Evolutionary conservation across 805 yeast genomes (phyloP), one percentile per base, ranked within the genome.

Genomic region (Candida insectorum): DNA sequence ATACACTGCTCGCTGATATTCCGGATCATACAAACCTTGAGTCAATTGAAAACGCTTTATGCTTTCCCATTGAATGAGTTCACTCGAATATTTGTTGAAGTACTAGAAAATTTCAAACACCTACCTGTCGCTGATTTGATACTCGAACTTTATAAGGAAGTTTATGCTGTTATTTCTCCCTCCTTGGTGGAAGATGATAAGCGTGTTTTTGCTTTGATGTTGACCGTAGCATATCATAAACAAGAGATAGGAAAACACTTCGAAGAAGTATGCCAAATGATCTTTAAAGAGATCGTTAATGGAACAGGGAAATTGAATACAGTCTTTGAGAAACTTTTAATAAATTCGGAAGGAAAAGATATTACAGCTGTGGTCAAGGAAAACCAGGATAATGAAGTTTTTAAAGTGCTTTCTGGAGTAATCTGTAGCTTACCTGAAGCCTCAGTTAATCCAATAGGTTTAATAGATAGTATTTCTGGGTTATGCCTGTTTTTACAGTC

Each of bases 1-100:
- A 47, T 49, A 3, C 73, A 71, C 30, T 71, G 80, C 21, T 69
- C 86, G 0, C 41, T 45, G 7, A 49, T 85, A 1, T 83, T 66
- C 42, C 49, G 60, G 1, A 40, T 79, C 5, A 45, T 84, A 17
- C 70, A 72, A 34, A 20, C 33, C 2, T 31, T 64, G 19, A 30
- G 60, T 13, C 28, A 37, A 0, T 31, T 77, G n/a, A 72, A 73
- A 37, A 53, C 54, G 18, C 74, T 79, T 40, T 89, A 86, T 52
- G 73, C 71, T 30, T 76, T 83, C 44, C 62, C 86, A 0, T 60
- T 81, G 21, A 61, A 65, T 5, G 38, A 42, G 2, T 58, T 54
- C 34, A 40, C 56, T 4, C 13, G n/a, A 3, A 23, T 34, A 4
- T 40, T 35, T 15, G 31, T 32, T 2, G 20, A 14, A 16, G 19